Evolutionary conservation across 2,329 filamentous ascomycete genomes (phyloP).

Genomic region (Pyrenophora seminiperda): DNA sequence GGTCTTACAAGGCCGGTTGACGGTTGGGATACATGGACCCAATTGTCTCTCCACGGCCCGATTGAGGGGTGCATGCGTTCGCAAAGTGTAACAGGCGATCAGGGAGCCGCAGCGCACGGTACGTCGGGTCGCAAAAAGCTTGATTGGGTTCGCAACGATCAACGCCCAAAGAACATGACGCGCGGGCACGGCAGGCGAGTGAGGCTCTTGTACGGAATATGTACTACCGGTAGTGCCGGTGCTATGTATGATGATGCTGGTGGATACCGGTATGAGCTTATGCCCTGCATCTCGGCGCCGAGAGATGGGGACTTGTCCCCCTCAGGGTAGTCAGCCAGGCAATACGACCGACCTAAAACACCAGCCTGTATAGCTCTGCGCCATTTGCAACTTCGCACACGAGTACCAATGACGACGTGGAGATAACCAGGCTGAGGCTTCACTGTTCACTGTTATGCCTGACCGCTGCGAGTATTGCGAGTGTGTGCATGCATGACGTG

Average conservation of each 20-base stretch:
- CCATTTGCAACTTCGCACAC: too few species aligned
- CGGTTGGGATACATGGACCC: neutral
- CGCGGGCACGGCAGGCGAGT: conserved; percentile 11
- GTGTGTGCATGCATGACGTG: too few species aligned
- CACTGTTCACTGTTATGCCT: neutral
- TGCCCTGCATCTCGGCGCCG: too few species aligned
- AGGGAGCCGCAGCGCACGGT: conserved; percentile 3
- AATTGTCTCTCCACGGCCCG: conserved; percentile 10
- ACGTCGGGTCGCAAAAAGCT: neutral
- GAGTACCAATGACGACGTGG: neutral
- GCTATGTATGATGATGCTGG: neutral
- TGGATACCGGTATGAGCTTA: neutral
- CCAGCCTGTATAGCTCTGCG: too few species aligned
- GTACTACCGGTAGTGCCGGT: neutral
- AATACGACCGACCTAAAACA: neutral
- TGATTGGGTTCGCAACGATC: neutral
- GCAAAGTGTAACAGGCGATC: conserved; percentile 1
- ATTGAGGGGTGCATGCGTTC: conserved; percentile 4
- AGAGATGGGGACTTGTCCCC: neutral
- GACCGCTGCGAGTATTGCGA: too few species aligned
- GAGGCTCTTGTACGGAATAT: conserved; percentile 19
- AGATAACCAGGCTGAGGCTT: neutral
- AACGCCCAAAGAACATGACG: conserved; percentile 2
- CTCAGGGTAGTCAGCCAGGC: neutral
- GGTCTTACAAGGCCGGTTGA: neutral